These are phyloP conservation scores for Magnolia sinica DNA, from an alignment of 164 flowering plant species.

Conservation along the genomic window DNA sequence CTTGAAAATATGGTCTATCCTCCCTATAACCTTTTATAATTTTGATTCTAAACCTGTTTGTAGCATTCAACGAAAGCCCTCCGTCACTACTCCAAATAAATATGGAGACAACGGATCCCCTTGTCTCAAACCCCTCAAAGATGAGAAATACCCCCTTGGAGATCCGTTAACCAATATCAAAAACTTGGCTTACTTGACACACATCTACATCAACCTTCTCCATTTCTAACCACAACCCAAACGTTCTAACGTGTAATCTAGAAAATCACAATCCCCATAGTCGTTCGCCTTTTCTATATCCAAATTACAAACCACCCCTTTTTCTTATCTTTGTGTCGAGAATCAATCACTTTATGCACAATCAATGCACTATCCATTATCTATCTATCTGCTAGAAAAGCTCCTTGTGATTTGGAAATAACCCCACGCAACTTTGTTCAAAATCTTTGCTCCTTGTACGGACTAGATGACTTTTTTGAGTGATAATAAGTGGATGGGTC, in stretches of 20 bases:
- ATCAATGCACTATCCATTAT: too few species aligned
- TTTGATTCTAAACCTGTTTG: not conserved
- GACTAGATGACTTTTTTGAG: too few species aligned
- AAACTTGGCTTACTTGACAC: not conserved
- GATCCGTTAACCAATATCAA: not conserved
- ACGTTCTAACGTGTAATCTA: not conserved
- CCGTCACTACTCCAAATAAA: not conserved
- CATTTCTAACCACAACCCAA: not conserved
- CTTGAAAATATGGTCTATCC: not conserved
- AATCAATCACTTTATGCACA: too few species aligned
- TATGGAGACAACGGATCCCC: not conserved
- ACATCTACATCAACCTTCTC: not conserved
- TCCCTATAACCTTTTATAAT: not conserved
- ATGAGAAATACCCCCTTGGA: not conserved
- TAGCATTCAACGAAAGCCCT: not conserved
- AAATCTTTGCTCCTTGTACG: too few species aligned
- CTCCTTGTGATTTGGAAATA: too few species aligned
- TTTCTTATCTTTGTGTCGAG: too few species aligned
- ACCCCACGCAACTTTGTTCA: too few species aligned
- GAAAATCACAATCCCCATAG: not conserved
- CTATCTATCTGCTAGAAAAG: too few species aligned
- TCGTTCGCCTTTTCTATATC: not conserved
- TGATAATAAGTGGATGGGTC: too few species aligned
- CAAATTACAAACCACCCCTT: not conserved
- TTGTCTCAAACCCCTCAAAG: not conserved